These are phyloP conservation scores for Aspergillus sp. DNA, from an alignment of 2,329 filamentous ascomycete genomes.

Conservation along the genomic window DNA sequence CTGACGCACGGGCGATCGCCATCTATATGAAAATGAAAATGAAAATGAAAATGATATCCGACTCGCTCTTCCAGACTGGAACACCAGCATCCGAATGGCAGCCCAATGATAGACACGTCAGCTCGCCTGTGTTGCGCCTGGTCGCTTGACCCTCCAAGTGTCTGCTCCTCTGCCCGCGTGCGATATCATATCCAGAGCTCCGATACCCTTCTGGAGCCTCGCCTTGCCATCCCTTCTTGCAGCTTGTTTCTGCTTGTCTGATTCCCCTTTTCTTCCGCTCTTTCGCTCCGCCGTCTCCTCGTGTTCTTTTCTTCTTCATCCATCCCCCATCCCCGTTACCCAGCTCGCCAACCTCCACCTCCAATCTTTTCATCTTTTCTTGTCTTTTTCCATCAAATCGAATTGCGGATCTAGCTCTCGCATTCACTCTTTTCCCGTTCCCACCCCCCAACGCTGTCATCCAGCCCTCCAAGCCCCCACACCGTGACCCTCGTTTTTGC, in stretches of 20 bases:
- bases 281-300: conserved; percentile 11
- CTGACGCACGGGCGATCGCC: neutral
- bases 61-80: neutral
- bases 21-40: conserved; percentile 5
- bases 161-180: neutral
- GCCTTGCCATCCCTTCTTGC: conserved; percentile 14
- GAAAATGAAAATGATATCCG: neutral
- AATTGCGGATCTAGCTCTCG: neutral
- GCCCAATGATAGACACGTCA: neutral
- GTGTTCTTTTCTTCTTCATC: conserved; percentile 24
- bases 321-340: conserved; percentile 16
- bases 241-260: conserved; percentile 15
- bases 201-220: neutral
- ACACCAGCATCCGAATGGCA: neutral
- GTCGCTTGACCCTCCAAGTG: neutral
- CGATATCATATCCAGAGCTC: neutral
- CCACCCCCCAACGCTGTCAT: neutral
- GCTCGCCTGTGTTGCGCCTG: neutral
- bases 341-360: conserved; percentile 13
- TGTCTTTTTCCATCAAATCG: conserved; percentile 13
- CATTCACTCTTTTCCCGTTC: conserved; percentile 3
- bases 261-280: conserved; percentile 10
- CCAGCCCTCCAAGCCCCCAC: neutral
- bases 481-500: neutral
- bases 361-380: conserved; percentile 5